Evolutionary conservation across 805 yeast genomes (phyloP).

Genomic region (Saturnispora besseyi): DNA sequence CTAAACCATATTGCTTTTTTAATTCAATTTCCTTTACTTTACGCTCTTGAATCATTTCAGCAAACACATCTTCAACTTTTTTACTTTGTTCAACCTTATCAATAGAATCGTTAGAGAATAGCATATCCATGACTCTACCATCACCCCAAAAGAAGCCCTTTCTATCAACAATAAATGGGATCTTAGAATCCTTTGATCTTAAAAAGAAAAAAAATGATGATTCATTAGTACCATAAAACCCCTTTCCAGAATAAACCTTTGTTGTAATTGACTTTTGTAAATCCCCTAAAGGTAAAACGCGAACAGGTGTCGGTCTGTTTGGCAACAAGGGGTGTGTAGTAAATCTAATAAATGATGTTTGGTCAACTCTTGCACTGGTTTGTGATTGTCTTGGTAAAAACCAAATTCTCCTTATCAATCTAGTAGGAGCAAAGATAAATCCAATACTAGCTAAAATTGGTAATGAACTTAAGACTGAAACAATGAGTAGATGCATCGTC

Average conservation of each 20-base stretch:
- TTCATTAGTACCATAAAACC: constrained; percentile 78
- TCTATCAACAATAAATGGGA: constrained; percentile 74
- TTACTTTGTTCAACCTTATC: constrained; percentile 56
- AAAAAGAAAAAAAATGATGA: constrained; percentile 65
- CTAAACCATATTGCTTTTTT: constrained; percentile 46
- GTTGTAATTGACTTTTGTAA: constrained; percentile 50
- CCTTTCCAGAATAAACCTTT: constrained; percentile 79
- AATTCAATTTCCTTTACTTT: constrained; percentile 51
- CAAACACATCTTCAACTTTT: constrained; percentile 24
- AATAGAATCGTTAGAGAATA: constrained; percentile 75
- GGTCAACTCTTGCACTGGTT: constrained; percentile 35
- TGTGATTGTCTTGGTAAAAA: constrained; percentile 40
- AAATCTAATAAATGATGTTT: constrained; percentile 39
- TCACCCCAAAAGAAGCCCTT: constrained; percentile 92
- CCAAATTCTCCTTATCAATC: constrained; percentile 69
- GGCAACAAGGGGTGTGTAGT: constrained; percentile 73
- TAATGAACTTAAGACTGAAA: constrained; percentile 31
- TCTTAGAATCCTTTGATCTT: constrained; percentile 44
- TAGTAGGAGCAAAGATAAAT: constrained; percentile 51
- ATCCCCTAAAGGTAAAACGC: constrained; percentile 51
- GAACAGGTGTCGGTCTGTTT: constrained; percentile 66
- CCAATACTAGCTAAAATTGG: constrained; percentile 34
- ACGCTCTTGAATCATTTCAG: constrained; percentile 33
- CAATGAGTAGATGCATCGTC: constrained; percentile 24
- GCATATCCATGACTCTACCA: constrained; percentile 71